A percentile compares a stretch with the other conserved stretches of the same genome.
phyloP scores from a whole-genome alignment of 805 yeast genomes.

The Ogataea haglerorum region DNA sequence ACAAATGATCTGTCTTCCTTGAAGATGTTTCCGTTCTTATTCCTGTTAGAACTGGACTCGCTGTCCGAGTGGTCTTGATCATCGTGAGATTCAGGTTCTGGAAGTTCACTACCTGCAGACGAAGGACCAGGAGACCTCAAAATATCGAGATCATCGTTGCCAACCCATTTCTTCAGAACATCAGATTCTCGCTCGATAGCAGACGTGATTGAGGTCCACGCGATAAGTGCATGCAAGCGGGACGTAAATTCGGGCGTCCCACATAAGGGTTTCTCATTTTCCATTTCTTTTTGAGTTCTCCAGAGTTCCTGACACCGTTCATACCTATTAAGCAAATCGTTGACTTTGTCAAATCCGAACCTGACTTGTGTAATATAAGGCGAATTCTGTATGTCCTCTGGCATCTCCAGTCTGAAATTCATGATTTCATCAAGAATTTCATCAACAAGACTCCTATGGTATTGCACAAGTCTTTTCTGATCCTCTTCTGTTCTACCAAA shows the following conservation, averaged over 20 bases:
- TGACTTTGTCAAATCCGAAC: conserved; percentile 49
- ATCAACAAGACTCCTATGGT: conserved; percentile 70
- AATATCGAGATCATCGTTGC: conserved; percentile 74
- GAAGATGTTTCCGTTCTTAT: conserved; percentile 35
- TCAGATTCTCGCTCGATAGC: conserved; percentile 62
- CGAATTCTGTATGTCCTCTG: conserved; percentile 23
- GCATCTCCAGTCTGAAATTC: conserved; percentile 55
- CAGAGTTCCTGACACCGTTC: conserved; percentile 72
- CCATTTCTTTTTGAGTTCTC: conserved; percentile 78
- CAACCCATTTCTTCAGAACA: conserved; percentile 74
- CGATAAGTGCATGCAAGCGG: conserved; percentile 70
- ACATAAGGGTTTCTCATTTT: conserved; percentile 69
- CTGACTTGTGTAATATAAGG: conserved; percentile 25
- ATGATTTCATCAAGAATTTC: conserved; percentile 65
- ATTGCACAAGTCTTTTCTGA: conserved; percentile 65
- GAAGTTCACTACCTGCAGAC: conserved; percentile 2
- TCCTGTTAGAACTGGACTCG: conserved; percentile 3
- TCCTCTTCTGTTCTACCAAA: conserved; percentile 78
- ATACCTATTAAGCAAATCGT: conserved; percentile 52
- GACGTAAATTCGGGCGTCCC: conserved; percentile 59
- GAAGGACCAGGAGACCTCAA: conserved; percentile 28
- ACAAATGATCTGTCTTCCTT: conserved; percentile 72
- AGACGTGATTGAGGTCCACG: conserved; percentile 77
- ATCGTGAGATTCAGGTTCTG: not conserved
- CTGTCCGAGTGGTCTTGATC: conserved; percentile 8